Evolutionary conservation across 495 filamentous ascomycete genomes (phyloP).

Genomic region (Penicillium odoratum): DNA sequence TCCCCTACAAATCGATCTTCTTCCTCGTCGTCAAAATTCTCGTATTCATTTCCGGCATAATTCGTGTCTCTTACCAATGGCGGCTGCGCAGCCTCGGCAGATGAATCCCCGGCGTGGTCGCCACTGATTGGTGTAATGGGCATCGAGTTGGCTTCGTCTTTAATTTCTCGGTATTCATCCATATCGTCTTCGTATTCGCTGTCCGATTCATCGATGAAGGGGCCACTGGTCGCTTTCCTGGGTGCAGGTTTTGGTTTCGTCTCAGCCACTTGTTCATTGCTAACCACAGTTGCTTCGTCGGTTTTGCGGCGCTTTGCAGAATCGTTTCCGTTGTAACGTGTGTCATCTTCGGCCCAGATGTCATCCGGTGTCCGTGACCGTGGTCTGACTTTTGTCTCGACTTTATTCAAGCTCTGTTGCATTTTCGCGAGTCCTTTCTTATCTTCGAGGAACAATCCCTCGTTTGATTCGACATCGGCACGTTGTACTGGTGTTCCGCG

Average conservation of each 20-base stretch:
- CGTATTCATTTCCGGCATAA: conserved; percentile 56
- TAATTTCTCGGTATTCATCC: conserved; percentile 22
- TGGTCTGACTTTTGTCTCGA: conserved; percentile 6
- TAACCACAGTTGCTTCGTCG: conserved; percentile 23
- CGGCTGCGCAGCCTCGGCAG: conserved; percentile 26
- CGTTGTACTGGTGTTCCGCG: conserved; percentile 23
- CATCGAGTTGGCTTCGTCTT: conserved; percentile 6
- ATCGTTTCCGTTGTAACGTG: conserved; percentile 31
- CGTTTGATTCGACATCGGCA: conserved; percentile 25
- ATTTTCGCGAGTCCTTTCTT: conserved; percentile 28
- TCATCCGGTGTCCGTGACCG: conserved; percentile 37
- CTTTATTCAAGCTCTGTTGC: conserved; percentile 5
- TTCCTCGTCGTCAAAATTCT: conserved; percentile 71
- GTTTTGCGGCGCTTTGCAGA: conserved; percentile 43
- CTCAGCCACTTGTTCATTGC: conserved; percentile 14
- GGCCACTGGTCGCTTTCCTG: conserved; percentile 39
- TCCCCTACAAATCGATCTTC: conserved; percentile 42
- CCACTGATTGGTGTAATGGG: conserved; percentile 12
- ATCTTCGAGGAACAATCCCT: conserved; percentile 46
- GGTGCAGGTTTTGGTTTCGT: conserved; percentile 3
- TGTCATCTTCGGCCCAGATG: conserved; percentile 35
- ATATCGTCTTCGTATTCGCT: conserved; percentile 62
- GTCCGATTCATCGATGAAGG: conserved; percentile 69
- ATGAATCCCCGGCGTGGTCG: conserved; percentile 53
- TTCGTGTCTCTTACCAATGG: conserved; percentile 59